phyloP scores from a whole-genome alignment of 2,329 filamentous ascomycete genomes.

The Arthrinium puccinioides region DNA sequence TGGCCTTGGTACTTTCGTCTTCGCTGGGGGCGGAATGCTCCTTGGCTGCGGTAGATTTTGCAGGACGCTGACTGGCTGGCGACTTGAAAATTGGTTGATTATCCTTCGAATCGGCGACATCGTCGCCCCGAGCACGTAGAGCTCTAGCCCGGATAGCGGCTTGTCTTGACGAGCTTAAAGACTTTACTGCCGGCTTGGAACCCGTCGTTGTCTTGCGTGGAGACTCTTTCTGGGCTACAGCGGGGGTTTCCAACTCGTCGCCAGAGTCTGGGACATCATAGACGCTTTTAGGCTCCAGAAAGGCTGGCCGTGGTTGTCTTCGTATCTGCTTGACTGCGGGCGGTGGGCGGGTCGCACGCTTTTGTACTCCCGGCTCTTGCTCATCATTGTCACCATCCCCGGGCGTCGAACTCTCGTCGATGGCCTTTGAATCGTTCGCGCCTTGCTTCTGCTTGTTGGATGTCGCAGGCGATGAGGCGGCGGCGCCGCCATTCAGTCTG shows the following conservation, averaged over 20 bases:
- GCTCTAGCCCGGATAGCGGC: too few relatives aligned
- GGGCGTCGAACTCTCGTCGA: not conserved
- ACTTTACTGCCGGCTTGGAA: too few relatives aligned
- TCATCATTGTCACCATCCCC: not conserved
- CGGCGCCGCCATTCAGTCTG: not conserved
- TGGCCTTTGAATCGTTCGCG: not conserved
- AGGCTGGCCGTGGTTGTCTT: not conserved
- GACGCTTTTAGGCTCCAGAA: conserved; percentile 12
- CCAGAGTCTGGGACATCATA: conserved; percentile 23
- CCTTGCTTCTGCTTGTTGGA: not conserved
- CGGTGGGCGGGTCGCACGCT: not conserved
- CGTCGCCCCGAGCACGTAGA: too few relatives aligned
- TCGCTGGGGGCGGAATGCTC: too few relatives aligned
- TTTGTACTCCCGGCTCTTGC: not conserved
- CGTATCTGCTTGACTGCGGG: not conserved
- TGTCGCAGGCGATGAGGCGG: not conserved
- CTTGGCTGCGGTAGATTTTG: too few relatives aligned
- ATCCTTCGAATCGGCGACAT: too few relatives aligned
- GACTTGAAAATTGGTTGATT: too few relatives aligned
- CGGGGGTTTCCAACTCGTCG: conserved; percentile 12
- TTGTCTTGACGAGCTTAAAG: too few relatives aligned
- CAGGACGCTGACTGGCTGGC: too few relatives aligned
- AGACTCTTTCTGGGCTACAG: not conserved
- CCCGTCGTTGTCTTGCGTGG: too few relatives aligned
- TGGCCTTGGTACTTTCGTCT: too few relatives aligned